Percentiles rank a stretch among this genome's conserved stretches.
These are phyloP conservation scores for Turritis glabra DNA, from an alignment of 345 rosid genomes.

Conservation along the genomic window DNA sequence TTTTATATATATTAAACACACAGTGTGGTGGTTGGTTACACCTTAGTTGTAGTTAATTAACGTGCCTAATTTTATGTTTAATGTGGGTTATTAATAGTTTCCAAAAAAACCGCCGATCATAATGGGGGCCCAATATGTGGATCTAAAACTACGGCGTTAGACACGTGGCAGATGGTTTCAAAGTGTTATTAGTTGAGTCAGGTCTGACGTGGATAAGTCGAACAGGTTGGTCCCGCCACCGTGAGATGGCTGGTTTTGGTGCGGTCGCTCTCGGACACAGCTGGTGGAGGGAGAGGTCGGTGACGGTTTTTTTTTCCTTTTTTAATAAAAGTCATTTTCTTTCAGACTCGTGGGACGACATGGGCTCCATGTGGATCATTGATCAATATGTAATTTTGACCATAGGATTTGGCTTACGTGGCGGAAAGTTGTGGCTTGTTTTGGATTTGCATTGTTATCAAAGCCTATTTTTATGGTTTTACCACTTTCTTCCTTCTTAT, in stretches of 20 bases:
- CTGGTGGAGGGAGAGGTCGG: constrained; percentile 28
- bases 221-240: background rate
- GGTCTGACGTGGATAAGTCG: constrained; percentile 30
- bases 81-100: background rate
- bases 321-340: constrained; percentile 14
- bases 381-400: background rate
- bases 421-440: background rate
- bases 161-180: constrained; percentile 26
- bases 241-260: constrained; percentile 28
- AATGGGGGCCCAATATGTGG: background rate
- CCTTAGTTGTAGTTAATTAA: background rate
- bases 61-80: background rate
- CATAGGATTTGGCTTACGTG: constrained; percentile 9
- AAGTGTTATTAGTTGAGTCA: constrained; percentile 6
- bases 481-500: background rate
- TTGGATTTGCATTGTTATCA: too few species aligned
- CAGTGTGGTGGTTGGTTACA: constrained; percentile 19
- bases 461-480: background rate
- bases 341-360: constrained; percentile 22
- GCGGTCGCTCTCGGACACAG: constrained; percentile 37
- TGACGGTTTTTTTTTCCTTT: constrained; percentile 10
- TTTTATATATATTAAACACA: background rate
- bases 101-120: constrained; percentile 28
- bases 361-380: constrained; percentile 27
- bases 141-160: constrained; percentile 11